Base-by-base conservation (phyloP, 345 rosid genomes). In the Mangifera indica region DNA sequence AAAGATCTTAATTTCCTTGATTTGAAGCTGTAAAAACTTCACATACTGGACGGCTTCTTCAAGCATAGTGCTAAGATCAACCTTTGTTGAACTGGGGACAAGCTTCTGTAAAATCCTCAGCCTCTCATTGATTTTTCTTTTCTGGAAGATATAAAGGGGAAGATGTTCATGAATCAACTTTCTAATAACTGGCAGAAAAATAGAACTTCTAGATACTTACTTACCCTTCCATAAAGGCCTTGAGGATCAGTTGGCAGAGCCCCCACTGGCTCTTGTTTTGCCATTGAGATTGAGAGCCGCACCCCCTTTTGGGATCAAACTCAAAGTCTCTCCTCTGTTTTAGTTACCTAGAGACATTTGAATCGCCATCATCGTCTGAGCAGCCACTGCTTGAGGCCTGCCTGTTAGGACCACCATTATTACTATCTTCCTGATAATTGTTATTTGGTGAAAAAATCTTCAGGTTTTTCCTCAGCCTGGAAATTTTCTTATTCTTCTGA, bases 31-130 rank as follows among this genome's bases (percentile, higher is more conserved):
- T 84, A 92, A 77, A 72, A 92, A 90, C 81, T 90, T 89, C 21
- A 92, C 98, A 58, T 92, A 92, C 20, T 85, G 87, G 56, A 90
- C 98, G 20, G 98, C 96, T 87, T 92, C 98, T 79, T 92, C 98
- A 62, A 92, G 93, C 98, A 92, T 92, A 26, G 98, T 92, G 81
- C 98, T 92, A 32, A 92, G 88, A 76, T 92, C 98, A 53, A 92
- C 98, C 93, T 92, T 92, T 71, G 98, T 90, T 84, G 97, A 97
- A 69, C 89, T 93, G 5, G 98, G 98, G 68, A 93, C 97, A 32
- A 93, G 91, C 53, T 72, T 89, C 80, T 93, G 98, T 54, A 93
- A 74, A 72, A 88, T 82, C 68, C 85, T 84, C 58, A 93, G 84
- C 78, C 98, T 85, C 84, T 86, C 98, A 63, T 90, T 92, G 29